Percentiles rank a stretch among this genome's conserved stretches.
phyloP scores from a whole-genome alignment of 1,284 basidiomycete species.

The Fomitopsis palustris region DNA sequence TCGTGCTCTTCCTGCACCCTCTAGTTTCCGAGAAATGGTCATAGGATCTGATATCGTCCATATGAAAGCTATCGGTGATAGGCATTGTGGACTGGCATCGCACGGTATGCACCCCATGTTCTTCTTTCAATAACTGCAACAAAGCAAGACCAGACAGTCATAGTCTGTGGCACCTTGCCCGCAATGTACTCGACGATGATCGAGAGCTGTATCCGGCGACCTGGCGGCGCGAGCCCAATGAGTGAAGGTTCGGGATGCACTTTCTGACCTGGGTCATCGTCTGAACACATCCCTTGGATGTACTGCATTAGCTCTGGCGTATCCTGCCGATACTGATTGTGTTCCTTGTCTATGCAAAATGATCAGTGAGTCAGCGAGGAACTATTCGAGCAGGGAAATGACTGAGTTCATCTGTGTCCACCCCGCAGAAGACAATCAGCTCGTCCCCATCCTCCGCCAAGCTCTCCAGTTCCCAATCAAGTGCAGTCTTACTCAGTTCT shows the following conservation, averaged over 20 bases:
- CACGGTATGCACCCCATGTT: no score
- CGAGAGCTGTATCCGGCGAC: constrained; percentile 55
- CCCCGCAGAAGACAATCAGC: constrained; percentile 87
- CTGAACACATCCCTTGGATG: constrained; percentile 80
- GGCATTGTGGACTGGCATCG: no score
- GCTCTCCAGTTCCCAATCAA: constrained; percentile 87
- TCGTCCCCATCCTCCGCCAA: constrained; percentile 94
- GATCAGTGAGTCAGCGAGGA: neutral
- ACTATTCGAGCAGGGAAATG: neutral
- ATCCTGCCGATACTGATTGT: constrained; percentile 84
- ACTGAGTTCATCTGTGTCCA: constrained; percentile 81
- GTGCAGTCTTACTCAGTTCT: constrained; percentile 79
- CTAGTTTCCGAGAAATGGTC: no score
- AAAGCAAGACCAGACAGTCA: constrained; percentile 94
- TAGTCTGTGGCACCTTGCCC: constrained; percentile 84
- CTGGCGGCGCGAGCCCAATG: neutral
- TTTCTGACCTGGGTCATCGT: constrained; percentile 77
- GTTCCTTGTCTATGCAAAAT: constrained; percentile 58
- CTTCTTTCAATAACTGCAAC: no score
- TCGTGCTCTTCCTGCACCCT: no score
- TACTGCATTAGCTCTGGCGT: constrained; percentile 81
- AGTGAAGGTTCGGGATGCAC: constrained; percentile 31
- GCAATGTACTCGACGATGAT: constrained; percentile 94
- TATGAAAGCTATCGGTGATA: no score
- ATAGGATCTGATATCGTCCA: no score